Evolutionary conservation across 305 asterid genomes (phyloP).

Genomic region (Rubia tinctorum): DNA sequence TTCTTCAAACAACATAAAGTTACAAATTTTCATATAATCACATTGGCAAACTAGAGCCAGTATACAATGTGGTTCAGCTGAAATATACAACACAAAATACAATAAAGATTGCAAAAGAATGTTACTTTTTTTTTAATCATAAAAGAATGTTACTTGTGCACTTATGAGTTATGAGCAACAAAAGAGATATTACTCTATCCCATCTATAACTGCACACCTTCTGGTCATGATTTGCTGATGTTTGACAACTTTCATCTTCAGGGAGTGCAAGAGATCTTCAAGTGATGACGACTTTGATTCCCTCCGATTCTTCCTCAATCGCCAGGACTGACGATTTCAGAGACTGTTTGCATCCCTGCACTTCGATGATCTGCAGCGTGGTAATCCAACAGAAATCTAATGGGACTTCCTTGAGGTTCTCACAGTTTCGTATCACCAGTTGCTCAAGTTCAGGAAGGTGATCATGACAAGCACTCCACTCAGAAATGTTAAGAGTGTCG

Average conservation of each 20-base stretch:
- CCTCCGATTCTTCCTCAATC: background rate
- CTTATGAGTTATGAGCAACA: too few relatives aligned
- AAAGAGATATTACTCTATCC: too few relatives aligned
- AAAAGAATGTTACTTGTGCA: too few relatives aligned
- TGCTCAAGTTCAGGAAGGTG: constrained; percentile 8
- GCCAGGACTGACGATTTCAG: background rate
- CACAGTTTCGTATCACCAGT: constrained; percentile 2
- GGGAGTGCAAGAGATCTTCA: background rate
- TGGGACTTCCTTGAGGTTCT: constrained; percentile 3
- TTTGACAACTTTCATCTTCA: constrained; percentile 1
- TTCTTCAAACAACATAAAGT: too few relatives aligned
- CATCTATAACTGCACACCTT: too few relatives aligned
- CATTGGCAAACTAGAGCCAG: too few relatives aligned
- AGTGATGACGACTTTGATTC: constrained; percentile 5
- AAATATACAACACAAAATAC: too few relatives aligned
- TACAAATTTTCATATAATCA: too few relatives aligned
- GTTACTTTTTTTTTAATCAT: too few relatives aligned
- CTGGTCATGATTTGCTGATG: too few relatives aligned
- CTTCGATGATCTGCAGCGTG: constrained; percentile 2
- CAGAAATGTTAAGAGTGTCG: background rate
- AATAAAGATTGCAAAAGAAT: too few relatives aligned
- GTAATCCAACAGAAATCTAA: background rate
- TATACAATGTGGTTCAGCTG: too few relatives aligned
- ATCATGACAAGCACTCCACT: constrained; percentile 1
- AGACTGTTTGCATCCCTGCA: constrained; percentile 1